Evolutionary conservation across 106 monocot genomes (phyloP), one percentile per base, ranked within the genome.

Genomic region (Amphibolis antarctica): DNA sequence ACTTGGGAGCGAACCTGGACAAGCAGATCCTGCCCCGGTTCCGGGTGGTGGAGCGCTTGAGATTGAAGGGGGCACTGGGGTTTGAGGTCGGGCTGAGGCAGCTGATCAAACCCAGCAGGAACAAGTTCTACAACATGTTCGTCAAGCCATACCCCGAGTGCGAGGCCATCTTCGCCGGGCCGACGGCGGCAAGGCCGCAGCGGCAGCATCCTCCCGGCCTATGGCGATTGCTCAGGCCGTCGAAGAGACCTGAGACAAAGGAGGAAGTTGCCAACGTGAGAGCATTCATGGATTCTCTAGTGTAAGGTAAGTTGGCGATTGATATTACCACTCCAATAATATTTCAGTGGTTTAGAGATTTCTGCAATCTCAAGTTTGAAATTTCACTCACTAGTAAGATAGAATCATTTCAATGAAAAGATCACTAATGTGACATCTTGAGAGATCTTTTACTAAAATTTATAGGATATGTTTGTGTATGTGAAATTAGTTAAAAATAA

Each of bases 101-200:
- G 67, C 42, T 89, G 19, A 74, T 88, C 5, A 76, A 76, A 45
- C 36, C 80, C 9, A 86, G 78, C 53, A 83, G 86, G 76, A 62
- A 56, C 10, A 86, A 82, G 68, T 89, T 96, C 44, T 89, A 76
- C 42, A 89, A 89, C 66, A 58, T 94, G 73, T 89, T 81, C 64
- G 88, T 89, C 52, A 94, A 86, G 70, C 89, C 93, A 1, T 94
- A 94, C 24, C 86, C 86, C 7, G 83, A 94, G 18, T 94, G 94
- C 36, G 79, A 83, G 44, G 54, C 73, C 46, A 74, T 80, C 3
- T 80, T 76, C 28, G 71, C 68, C 2, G 57, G 66, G 18, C 15
- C 22, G 0, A 3, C 28, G 55, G 36, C 48, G 68, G 10, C 48
- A 25, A 42, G 66, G 48, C 18, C 44, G 44, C 27, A 72, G 30